Percentiles rank a stretch among this genome's conserved stretches.
Evolutionary conservation across 345 rosid genomes (phyloP).

Genomic region (Pistacia integerrima): DNA sequence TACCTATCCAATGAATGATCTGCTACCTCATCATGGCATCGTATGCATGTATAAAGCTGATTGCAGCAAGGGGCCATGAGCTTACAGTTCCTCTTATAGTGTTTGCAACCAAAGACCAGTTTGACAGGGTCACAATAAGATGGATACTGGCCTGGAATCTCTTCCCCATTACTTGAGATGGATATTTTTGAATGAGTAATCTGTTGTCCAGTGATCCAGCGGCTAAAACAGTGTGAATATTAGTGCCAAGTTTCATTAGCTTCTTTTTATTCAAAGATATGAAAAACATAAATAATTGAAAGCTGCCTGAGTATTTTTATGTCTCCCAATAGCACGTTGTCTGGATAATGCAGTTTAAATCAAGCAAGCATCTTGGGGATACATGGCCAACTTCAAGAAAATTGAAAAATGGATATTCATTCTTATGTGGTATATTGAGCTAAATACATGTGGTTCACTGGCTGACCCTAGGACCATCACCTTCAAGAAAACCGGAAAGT

Average conservation of each 20-base stretch:
- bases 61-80: constrained; percentile 72
- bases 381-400: neutral
- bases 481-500: too few species aligned
- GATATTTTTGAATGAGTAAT: constrained; percentile 32
- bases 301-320: neutral
- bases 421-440: neutral
- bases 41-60: constrained; percentile 65
- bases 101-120: constrained; percentile 65
- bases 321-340: constrained; percentile 13
- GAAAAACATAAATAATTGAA: neutral
- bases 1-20: constrained; percentile 82
- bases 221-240: constrained; percentile 55
- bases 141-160: constrained; percentile 55
- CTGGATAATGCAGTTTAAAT: neutral
- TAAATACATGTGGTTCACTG: neutral
- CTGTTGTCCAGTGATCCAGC: constrained; percentile 62
- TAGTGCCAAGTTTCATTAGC: constrained; percentile 28
- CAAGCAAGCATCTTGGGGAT: constrained; percentile 1
- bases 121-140: constrained; percentile 53
- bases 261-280: neutral
- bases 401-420: neutral
- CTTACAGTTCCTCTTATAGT: constrained; percentile 79
- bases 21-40: constrained; percentile 79
- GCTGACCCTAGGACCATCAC: neutral
- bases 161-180: constrained; percentile 36